Percentiles rank a stretch among this genome's conserved stretches.
Conservation (phyloP, 495 filamentous ascomycete genomes). For the Podospora pseudocomata region DNA sequence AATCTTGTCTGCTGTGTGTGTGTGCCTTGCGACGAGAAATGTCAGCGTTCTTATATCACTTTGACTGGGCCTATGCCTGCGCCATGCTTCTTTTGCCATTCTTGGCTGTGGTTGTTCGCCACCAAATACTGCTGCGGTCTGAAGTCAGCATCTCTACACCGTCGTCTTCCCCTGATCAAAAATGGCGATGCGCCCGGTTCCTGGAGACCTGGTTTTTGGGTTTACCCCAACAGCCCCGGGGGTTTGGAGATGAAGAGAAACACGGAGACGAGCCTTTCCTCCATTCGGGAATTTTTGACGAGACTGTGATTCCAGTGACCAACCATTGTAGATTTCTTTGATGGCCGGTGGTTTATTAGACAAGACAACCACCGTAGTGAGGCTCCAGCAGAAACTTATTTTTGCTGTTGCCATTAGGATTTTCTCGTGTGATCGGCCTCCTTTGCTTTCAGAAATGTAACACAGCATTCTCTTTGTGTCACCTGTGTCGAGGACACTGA, state of each 20-base stretch:
- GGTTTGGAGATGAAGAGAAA: neutral
- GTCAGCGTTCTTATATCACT: neutral
- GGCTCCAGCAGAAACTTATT: neutral
- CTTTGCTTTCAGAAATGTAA: slow-evolving; percentile 1
- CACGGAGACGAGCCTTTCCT: slow-evolving; percentile 24
- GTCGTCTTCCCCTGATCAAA: neutral
- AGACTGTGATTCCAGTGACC: slow-evolving; percentile 20
- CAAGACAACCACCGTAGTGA: neutral
- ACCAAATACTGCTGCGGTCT: neutral
- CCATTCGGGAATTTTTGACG: slow-evolving; percentile 39
- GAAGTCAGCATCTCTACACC: neutral
- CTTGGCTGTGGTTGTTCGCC: neutral
- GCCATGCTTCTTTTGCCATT: neutral
- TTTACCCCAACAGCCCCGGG: neutral
- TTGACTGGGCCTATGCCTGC: neutral
- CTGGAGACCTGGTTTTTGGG: neutral
- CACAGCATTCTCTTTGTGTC: slow-evolving; percentile 14
- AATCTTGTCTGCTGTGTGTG: neutral
- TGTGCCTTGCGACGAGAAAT: neutral
- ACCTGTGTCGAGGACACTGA: slow-evolving; percentile 2
- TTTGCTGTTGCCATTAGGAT: neutral
- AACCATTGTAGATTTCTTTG: slow-evolving; percentile 13
- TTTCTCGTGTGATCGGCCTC: slow-evolving; percentile 19
- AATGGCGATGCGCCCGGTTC: neutral
- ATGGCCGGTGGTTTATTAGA: neutral